Base-by-base conservation (phyloP, 2,329 filamentous ascomycete genomes). In the Lecanicillium sp. region DNA sequence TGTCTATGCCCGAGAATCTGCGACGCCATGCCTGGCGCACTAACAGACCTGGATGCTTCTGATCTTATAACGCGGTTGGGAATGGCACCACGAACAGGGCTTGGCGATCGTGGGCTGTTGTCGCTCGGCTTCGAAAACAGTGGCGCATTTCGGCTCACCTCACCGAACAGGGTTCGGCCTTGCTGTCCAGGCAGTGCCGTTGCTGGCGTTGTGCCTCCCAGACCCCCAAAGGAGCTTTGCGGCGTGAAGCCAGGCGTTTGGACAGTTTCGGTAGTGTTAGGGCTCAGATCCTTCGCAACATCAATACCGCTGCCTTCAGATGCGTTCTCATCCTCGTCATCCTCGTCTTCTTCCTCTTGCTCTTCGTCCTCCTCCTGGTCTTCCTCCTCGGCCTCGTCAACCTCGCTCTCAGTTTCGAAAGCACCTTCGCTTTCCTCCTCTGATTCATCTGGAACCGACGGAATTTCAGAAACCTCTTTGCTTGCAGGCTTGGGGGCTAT, bases 81-180 rank as follows among this genome's bases (percentile, higher is more conserved):
- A 20, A 78, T 60, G 29, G 74, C 69, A 37, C 69, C 66, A 25
- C 82, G 76, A 18, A 85, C 62, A 2, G 84, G 84, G 46, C 84
- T 88, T 2, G 84, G 83, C 9, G 84, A 87, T 27, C 82, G 76
- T 33, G 83, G 81, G 46, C 75, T 81, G n/a, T 67, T 64, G 15
- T 62, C 64, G 25, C 58, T 68, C 17, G 74, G 65, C 25, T 72
- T 74, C 9, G 75, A 64, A 40, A 84, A 74, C 17, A 71, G 45
- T 0, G 75, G 73, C 14, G 65, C 67, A 29, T 64, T 68, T 29
- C 64, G 64, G 41, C 59, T 59, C 29, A 77, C 53, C 41, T 79
- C 72, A 8, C 73, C 76, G 55, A 80, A 81, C 5, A 79, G 56
- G 63, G 52, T n/a, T 57, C 55, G 13, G 62, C 22, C 22, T 34